phyloP scores from a whole-genome alignment of 202 grass and related monocot genomes.

The Saccharum hybrid region DNA sequence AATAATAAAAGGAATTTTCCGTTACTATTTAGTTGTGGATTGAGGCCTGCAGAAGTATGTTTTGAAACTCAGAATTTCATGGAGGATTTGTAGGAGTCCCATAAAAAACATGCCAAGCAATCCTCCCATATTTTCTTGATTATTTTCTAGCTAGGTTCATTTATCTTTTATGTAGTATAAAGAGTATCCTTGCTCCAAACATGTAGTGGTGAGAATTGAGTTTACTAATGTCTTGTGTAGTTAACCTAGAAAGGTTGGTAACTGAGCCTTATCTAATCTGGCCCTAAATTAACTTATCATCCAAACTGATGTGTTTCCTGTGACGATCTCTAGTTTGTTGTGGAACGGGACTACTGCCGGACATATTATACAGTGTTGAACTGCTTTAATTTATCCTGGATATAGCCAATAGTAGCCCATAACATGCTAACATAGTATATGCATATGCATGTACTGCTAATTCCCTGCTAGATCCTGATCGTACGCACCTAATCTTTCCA shows the following conservation, averaged over 20 bases:
- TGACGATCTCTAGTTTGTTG: constrained; percentile 8
- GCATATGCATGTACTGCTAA: neutral
- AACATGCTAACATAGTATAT: neutral
- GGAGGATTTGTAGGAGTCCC: neutral
- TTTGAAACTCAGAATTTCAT: neutral
- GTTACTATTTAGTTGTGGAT: neutral
- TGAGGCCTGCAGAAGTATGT: neutral
- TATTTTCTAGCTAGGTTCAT: neutral
- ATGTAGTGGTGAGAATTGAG: neutral
- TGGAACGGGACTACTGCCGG: neutral
- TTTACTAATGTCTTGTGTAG: neutral
- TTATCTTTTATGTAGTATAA: neutral
- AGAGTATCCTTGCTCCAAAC: neutral
- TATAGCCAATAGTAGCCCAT: neutral
- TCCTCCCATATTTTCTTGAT: neutral
- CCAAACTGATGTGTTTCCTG: neutral
- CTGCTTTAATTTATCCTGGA: neutral
- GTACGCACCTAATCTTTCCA: constrained; percentile 37
- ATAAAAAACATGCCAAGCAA: neutral
- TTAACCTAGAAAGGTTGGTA: neutral
- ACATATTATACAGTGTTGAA: neutral
- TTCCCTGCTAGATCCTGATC: constrained; percentile 42
- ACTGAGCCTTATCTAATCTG: neutral
- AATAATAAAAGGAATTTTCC: neutral
- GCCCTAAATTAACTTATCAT: neutral